Evolutionary conservation across 352 stramenopile genomes (phyloP).

Genomic region (Globisporangium nunn): DNA sequence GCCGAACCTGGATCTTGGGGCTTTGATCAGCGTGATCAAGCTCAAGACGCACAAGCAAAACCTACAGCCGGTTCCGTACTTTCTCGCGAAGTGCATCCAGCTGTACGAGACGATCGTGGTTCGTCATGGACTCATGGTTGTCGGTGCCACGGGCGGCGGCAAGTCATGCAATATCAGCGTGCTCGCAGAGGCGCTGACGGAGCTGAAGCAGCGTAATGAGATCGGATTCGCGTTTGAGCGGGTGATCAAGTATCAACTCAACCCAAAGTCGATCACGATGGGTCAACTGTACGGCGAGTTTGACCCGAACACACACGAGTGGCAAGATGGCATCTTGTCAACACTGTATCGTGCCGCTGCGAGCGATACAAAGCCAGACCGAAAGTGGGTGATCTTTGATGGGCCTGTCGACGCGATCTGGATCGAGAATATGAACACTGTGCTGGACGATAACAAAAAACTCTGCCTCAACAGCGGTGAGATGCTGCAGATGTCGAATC

Average conservation of each 20-base stretch:
- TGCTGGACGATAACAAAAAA: slow-evolving; percentile 95
- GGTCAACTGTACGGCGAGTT: slow-evolving; percentile 94
- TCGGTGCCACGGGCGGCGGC: slow-evolving; percentile 86
- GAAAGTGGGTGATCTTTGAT: slow-evolving; percentile 95
- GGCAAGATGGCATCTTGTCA: slow-evolving; percentile 93
- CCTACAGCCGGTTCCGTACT: slow-evolving; percentile 87
- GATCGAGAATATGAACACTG: slow-evolving; percentile 97
- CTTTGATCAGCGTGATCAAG: slow-evolving; percentile 87
- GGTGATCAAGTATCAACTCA: slow-evolving; percentile 88
- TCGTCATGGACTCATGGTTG: slow-evolving; percentile 94
- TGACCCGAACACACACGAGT: slow-evolving; percentile 93
- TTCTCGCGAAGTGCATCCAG: slow-evolving; percentile 93
- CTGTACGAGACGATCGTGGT: slow-evolving; percentile 94
- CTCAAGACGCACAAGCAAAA: slow-evolving; percentile 74
- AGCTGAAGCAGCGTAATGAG: slow-evolving; percentile 72
- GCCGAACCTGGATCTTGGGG: slow-evolving; percentile 80
- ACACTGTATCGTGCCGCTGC: slow-evolving; percentile 89
- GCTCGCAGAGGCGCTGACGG: slow-evolving; percentile 85
- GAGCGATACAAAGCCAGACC: slow-evolving; percentile 82
- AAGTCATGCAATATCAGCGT: slow-evolving; percentile 90
- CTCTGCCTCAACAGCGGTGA: slow-evolving; percentile 92
- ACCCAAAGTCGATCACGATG: slow-evolving; percentile 94
- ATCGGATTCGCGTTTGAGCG: slow-evolving; percentile 86
- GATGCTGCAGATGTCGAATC: slow-evolving; percentile 92
- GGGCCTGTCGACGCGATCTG: slow-evolving; percentile 93